These are phyloP conservation scores for Pichia heedii DNA, from an alignment of 805 yeast genomes.

Conservation along the genomic window DNA sequence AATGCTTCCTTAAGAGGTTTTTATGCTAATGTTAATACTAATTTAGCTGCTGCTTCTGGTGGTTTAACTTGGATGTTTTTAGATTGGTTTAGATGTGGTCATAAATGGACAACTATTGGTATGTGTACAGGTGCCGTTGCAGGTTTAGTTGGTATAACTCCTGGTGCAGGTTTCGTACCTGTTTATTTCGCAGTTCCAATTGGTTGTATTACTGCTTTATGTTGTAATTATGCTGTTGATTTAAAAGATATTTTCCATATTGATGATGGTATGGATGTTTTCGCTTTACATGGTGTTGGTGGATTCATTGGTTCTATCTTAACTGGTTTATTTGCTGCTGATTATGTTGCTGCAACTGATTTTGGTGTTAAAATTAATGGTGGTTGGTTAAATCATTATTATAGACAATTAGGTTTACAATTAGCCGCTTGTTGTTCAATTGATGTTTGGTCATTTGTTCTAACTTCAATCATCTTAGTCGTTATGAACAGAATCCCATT, in stretches of 20 bases:
- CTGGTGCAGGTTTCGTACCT: conserved; percentile 95
- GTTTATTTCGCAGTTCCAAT: conserved; percentile 80
- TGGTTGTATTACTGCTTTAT: conserved; percentile 67
- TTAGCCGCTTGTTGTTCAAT: conserved; percentile 67
- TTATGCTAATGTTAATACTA: conserved; percentile 90
- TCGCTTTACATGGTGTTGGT: conserved; percentile 90
- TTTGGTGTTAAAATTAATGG: conserved; percentile 59
- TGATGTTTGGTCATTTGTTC: conserved; percentile 65
- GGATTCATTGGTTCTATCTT: conserved; percentile 75
- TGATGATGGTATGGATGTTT: conserved; percentile 94
- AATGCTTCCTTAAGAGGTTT: conserved; percentile 87
- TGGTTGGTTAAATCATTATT: conserved; percentile 85
- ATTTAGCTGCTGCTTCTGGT: conserved; percentile 88
- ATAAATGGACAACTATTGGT: conserved; percentile 89
- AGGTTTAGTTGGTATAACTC: conserved; percentile 92
- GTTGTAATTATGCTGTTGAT: conserved; percentile 82
- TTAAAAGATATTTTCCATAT: conserved; percentile 61
- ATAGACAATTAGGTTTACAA: conserved; percentile 79
- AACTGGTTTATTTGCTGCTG: conserved; percentile 90
- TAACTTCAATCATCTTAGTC: conserved; percentile 60
- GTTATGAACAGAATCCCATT: conserved; percentile 69
- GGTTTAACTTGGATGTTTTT: conserved; percentile 91
- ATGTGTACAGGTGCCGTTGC: conserved; percentile 90
- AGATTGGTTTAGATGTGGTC: conserved; percentile 79
- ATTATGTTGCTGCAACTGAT: conserved; percentile 78